Base-by-base conservation (phyloP, 2,329 filamentous ascomycete genomes). In the Colletotrichum orbiculare region DNA sequence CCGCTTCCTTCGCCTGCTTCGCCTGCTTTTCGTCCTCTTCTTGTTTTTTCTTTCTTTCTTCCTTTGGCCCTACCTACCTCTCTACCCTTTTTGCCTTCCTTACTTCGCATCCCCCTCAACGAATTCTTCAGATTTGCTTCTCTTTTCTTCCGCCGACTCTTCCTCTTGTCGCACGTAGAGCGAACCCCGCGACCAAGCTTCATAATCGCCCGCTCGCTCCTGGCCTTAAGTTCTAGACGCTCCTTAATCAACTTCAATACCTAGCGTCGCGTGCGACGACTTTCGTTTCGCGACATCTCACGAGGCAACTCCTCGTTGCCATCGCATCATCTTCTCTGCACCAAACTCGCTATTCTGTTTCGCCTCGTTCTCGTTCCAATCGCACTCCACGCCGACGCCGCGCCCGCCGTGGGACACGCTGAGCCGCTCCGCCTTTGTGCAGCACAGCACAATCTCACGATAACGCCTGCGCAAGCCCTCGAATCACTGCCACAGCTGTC, bases 181-280 rank as follows among this genome's bases (percentile, higher is more conserved):
- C 60, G 53, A 43, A 64, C 48, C 53, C 59, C 60, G 64, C 60
- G 54, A 52, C 47, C 54, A 35, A 48, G 50, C 43, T 54, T 47
- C 43, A 25, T 25, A 25, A 50, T 64, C 54, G 54, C 37, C 42
- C 49, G 48, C 42, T 45, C 54, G 60, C 58, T 60, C 35, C 46
- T 50, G 55, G 43, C 46, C 50, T 55, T 66, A 50, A 53, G 53
- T 66, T 64, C 54, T 64, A 48, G 47, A 66, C 64, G 64, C 60
- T 66, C 64, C 60, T 66, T 66, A 42, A 25, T 50, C 60, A 25
- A 54, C 54, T 64, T 63, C 64, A 50, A 66, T 33, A 53, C 34
- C 45, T 47, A 56, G 54, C 64, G 64, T 66, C 64, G 64, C 64
- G 60, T 66, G 64, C 64, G 64, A 66, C 64, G 60, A 66, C 64